Evolutionary conservation across 257 asterid genomes (phyloP).

Genomic region (Schizonepeta tenuifolia): DNA sequence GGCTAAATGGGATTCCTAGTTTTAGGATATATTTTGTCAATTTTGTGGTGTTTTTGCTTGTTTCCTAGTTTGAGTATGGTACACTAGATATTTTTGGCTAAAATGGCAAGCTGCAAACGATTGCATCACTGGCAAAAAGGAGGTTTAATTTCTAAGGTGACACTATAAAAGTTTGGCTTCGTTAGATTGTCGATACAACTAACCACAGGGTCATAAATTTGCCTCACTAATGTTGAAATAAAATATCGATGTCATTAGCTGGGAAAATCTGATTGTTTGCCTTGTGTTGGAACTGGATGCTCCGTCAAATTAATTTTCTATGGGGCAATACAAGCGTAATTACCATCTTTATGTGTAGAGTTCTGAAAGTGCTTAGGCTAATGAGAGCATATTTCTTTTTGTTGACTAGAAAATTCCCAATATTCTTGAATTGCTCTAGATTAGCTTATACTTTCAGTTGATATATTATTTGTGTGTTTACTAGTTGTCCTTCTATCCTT

Average conservation of each 20-base stretch:
- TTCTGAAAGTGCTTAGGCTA: constrained; percentile 3
- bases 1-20: too few relatives aligned
- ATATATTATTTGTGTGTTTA: neutral
- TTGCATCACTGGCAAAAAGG: constrained; percentile 8
- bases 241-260: neutral
- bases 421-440: neutral
- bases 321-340: neutral
- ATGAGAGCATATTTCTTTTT: neutral
- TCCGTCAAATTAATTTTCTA: neutral
- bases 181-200: neutral
- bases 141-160: neutral
- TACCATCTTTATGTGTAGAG: neutral
- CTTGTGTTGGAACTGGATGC: neutral
- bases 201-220: constrained; percentile 8
- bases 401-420: constrained; percentile 6
- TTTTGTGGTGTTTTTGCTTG: too few relatives aligned
- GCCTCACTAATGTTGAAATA: neutral
- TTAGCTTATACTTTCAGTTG: neutral
- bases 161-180: constrained; percentile 11
- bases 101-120: neutral
- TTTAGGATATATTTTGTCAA: too few relatives aligned
- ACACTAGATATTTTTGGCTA: too few relatives aligned
- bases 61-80: too few relatives aligned
- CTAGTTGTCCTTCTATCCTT: constrained; percentile 15
- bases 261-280: neutral